Percentiles rank a stretch among this genome's conserved stretches.
phyloP scores from a whole-genome alignment of 306 rosid species.

The Spatholobus suberectus region DNA sequence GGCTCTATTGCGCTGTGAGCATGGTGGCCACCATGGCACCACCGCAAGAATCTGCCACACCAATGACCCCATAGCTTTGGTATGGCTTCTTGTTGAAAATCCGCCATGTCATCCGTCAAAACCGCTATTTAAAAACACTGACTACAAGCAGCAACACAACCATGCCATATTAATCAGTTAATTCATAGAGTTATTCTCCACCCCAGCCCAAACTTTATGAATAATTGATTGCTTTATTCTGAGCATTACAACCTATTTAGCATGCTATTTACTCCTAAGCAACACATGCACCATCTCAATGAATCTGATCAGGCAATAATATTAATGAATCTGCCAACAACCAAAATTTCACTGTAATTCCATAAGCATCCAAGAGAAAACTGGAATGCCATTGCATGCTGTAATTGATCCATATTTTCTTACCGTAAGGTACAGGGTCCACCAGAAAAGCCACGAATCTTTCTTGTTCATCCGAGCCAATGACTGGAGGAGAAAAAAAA shows the following conservation, averaged over 20 bases:
- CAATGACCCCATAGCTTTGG: no score
- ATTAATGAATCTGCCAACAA: background rate
- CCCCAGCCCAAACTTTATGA: background rate
- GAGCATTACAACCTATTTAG: background rate
- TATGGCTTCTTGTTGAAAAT: background rate
- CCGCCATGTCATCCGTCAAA: background rate
- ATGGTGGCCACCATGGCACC: background rate
- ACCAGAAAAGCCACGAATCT: constrained; percentile 98
- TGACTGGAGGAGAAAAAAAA: constrained; percentile 53
- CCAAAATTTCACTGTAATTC: background rate
- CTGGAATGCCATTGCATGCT: background rate
- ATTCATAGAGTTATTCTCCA: background rate
- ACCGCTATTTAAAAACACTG: background rate
- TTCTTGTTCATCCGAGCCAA: constrained; percentile 96
- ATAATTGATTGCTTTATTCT: background rate
- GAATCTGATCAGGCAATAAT: background rate
- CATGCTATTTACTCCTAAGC: background rate
- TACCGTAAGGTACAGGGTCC: constrained; percentile 90
- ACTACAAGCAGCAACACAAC: background rate
- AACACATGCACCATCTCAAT: constrained; percentile 22
- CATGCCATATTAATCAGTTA: background rate
- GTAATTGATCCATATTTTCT: constrained; percentile 44
- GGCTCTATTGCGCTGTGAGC: background rate
- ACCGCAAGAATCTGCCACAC: background rate
- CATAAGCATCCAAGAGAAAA: background rate